phyloP scores from a whole-genome alignment of 176 grass and related monocot genomes.

The Bonia amplexicaulis region DNA sequence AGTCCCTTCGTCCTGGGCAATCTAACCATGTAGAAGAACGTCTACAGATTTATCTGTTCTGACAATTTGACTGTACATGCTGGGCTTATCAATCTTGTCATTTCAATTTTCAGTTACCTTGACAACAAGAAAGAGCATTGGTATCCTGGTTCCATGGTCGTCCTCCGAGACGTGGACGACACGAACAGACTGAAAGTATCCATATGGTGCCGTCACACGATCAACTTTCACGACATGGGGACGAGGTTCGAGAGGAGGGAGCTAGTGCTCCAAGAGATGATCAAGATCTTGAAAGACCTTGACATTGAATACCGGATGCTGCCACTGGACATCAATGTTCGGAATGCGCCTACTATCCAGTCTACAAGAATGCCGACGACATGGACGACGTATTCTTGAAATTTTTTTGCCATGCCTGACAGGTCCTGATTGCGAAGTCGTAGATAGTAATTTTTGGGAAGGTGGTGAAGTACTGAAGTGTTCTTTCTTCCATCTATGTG shows the following conservation, averaged over 20 bases:
- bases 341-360: slow-evolving; percentile 46
- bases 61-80: neutral
- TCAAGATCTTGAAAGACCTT: slow-evolving; percentile 68
- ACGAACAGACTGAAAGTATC: slow-evolving; percentile 70
- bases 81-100: neutral
- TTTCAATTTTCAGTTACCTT: slow-evolving; percentile 51
- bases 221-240: slow-evolving; percentile 91
- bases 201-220: slow-evolving; percentile 85
- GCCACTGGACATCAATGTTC: slow-evolving; percentile 71
- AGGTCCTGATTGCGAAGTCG: neutral
- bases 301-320: slow-evolving; percentile 88
- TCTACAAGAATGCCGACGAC: slow-evolving; percentile 67
- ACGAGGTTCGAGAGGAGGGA: slow-evolving; percentile 69
- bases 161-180: slow-evolving; percentile 72
- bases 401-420: neutral
- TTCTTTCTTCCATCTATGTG: neutral
- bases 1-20: neutral
- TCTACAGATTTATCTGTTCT: neutral
- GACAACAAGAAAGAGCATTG: slow-evolving; percentile 94
- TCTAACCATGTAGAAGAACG: neutral
- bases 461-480: neutral
- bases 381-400: slow-evolving; percentile 42
- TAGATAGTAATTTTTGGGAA: neutral
- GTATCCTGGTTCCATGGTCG: slow-evolving; percentile 72
- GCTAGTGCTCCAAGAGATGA: slow-evolving; percentile 79